A percentile compares a stretch with the other conserved stretches of the same genome.
Conservation (phyloP, 352 stramenopile species). For the Phytophthora chlamydospora region DNA sequence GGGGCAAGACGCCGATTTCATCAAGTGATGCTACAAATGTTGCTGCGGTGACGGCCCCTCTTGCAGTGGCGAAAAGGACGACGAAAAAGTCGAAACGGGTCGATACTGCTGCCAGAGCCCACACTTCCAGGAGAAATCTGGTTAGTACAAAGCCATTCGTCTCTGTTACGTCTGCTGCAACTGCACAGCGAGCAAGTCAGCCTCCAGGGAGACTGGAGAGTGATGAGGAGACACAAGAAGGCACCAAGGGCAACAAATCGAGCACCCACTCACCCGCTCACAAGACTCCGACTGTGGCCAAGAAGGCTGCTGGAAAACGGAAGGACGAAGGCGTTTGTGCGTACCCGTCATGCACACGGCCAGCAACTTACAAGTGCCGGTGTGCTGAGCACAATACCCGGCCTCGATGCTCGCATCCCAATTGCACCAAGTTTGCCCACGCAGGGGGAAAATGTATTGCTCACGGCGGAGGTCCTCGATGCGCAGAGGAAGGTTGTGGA, state of each 20-base stretch:
- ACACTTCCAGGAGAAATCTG: too few relatives aligned
- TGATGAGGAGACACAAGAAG: slow-evolving; percentile 3
- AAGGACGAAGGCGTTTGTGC: background rate
- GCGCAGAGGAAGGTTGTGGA: slow-evolving; percentile 5
- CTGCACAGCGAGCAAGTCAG: too few relatives aligned
- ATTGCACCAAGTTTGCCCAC: slow-evolving; percentile 19
- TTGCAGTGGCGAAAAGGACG: too few relatives aligned
- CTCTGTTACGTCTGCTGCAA: too few relatives aligned
- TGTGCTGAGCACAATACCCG: slow-evolving; percentile 11
- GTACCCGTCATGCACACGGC: slow-evolving; percentile 1
- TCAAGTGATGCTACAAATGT: too few relatives aligned
- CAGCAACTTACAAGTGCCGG: background rate
- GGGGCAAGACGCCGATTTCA: too few relatives aligned
- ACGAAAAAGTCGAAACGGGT: too few relatives aligned
- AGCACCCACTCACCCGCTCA: background rate
- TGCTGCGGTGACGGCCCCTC: too few relatives aligned
- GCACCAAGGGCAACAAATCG: background rate
- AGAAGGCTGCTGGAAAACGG: background rate
- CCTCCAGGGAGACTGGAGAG: slow-evolving; percentile 1
- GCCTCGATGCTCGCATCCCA: slow-evolving; percentile 3
- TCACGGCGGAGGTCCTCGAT: slow-evolving; percentile 16
- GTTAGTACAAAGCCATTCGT: too few relatives aligned
- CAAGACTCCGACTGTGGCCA: background rate
- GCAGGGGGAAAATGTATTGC: slow-evolving; percentile 11
- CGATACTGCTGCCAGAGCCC: too few relatives aligned